Conservation (phyloP, 768 basidiomycete species). For the Termitomyces sp. region DNA sequence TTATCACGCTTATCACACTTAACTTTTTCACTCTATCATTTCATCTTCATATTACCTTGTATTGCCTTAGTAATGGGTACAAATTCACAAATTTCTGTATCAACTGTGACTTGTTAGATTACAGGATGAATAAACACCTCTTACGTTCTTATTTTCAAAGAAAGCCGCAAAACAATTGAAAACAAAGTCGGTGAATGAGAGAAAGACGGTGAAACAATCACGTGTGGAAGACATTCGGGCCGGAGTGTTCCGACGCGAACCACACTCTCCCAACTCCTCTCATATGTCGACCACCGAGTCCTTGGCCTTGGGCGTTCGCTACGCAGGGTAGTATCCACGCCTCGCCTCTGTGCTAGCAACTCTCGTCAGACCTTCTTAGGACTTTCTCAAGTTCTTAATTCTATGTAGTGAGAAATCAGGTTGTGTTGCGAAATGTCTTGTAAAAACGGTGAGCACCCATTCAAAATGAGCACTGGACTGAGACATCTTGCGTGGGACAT, state of each 20-base stretch:
- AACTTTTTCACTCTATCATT: no score
- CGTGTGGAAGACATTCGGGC: no score
- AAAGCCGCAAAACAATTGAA: no score
- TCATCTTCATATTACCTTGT: not conserved
- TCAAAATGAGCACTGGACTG: conserved; percentile 39
- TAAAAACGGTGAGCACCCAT: conserved; percentile 34
- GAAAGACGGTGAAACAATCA: no score
- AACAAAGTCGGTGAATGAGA: no score
- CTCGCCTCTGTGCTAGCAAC: conserved; percentile 25
- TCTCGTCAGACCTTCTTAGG: not conserved
- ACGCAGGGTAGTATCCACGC: conserved; percentile 42
- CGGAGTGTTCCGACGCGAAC: no score
- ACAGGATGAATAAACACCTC: not conserved
- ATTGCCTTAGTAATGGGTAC: not conserved
- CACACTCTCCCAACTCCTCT: not conserved
- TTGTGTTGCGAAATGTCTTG: conserved; percentile 31
- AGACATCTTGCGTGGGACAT: conserved; percentile 90
- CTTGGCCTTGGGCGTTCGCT: conserved; percentile 56
- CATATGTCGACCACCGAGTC: conserved; percentile 43
- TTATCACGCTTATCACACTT: not conserved
- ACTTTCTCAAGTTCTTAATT: not conserved
- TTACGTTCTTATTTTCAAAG: no score
- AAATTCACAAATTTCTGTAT: not conserved
- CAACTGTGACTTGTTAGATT: not conserved
- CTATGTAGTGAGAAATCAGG: conserved; percentile 36